These are phyloP conservation scores for Mycosarcoma maydis DNA, from an alignment of 1,284 basidiomycete species.

Conservation along the genomic window DNA sequence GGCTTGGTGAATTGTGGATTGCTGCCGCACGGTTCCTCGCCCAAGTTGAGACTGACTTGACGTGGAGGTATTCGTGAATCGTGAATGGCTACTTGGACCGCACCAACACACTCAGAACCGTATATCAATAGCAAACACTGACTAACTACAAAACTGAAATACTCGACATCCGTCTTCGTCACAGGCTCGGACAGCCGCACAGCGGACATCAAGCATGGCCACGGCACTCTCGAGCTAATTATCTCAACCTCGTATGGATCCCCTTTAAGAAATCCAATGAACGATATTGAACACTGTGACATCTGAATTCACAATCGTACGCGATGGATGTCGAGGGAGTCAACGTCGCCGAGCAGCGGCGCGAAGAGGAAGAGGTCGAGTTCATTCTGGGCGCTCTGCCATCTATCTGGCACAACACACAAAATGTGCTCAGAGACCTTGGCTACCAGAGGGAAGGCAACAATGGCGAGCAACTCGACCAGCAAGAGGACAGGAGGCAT, in stretches of 20 bases:
- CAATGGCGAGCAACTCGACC: background rate
- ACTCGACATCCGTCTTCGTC: too few relatives aligned
- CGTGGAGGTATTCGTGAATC: slow-evolving; percentile 2
- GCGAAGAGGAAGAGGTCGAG: slow-evolving; percentile 41
- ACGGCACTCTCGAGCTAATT: background rate
- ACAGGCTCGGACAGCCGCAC: too few relatives aligned
- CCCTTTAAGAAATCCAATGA: background rate
- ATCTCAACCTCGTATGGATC: background rate
- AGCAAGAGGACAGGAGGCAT: background rate
- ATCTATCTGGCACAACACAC: slow-evolving; percentile 35
- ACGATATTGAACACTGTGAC: background rate
- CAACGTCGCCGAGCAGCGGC: slow-evolving; percentile 12
- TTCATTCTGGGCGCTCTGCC: slow-evolving; percentile 37
- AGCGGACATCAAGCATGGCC: background rate
- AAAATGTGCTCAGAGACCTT: slow-evolving; percentile 40
- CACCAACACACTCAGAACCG: background rate
- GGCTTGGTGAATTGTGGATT: background rate
- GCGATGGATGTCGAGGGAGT: slow-evolving; percentile 16
- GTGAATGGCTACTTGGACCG: too few relatives aligned
- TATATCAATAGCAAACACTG: too few relatives aligned
- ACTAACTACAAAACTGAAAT: too few relatives aligned
- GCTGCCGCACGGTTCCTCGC: slow-evolving; percentile 23
- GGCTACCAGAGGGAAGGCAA: slow-evolving; percentile 14
- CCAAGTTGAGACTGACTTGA: slow-evolving; percentile 1
- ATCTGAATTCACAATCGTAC: background rate